Evolutionary conservation across 2,329 filamentous ascomycete species (phyloP).

Genomic region (Hyphodiscus sp.): DNA sequence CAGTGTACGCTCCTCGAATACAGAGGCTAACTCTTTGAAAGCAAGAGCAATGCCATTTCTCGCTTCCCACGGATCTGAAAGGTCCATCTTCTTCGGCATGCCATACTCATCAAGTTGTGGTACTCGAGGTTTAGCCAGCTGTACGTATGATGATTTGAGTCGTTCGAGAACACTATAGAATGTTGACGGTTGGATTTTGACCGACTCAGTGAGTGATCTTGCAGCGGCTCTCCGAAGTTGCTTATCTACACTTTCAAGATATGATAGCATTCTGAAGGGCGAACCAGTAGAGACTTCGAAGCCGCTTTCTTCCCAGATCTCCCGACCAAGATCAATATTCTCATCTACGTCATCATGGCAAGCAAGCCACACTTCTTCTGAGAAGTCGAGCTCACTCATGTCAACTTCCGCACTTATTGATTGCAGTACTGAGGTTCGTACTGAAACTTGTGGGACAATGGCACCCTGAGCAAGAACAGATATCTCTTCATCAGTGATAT

Average conservation of each 20-base stretch:
- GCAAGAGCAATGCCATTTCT: slow-evolving; percentile 84
- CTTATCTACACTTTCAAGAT: slow-evolving; percentile 71
- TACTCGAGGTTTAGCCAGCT: slow-evolving; percentile 74
- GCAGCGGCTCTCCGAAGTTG: slow-evolving; percentile 81
- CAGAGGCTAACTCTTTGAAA: slow-evolving; percentile 71
- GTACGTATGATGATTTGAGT: slow-evolving; percentile 65
- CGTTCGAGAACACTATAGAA: slow-evolving; percentile 57
- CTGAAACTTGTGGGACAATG: slow-evolving; percentile 71
- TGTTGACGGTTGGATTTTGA: slow-evolving; percentile 51
- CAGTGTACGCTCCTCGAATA: slow-evolving; percentile 63
- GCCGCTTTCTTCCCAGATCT: slow-evolving; percentile 93
- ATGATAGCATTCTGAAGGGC: slow-evolving; percentile 64
- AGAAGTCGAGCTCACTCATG: slow-evolving; percentile 78
- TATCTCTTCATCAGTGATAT: slow-evolving; percentile 68
- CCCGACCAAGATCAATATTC: slow-evolving; percentile 73
- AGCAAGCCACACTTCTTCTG: slow-evolving; percentile 87
- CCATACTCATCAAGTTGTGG: slow-evolving; percentile 88
- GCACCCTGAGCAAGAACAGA: slow-evolving; percentile 67
- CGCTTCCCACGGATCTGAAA: slow-evolving; percentile 84
- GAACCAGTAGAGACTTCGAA: slow-evolving; percentile 63
- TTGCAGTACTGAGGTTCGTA: slow-evolving; percentile 80
- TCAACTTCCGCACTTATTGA: slow-evolving; percentile 89
- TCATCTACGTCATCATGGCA: slow-evolving; percentile 87
- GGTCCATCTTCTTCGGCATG: slow-evolving; percentile 84
- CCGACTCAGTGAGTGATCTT: slow-evolving; percentile 69